Percentiles rank a stretch among this genome's conserved stretches.
phyloP scores from a whole-genome alignment of 2,329 filamentous ascomycete genomes.

The Lachnellula subtilissima region DNA sequence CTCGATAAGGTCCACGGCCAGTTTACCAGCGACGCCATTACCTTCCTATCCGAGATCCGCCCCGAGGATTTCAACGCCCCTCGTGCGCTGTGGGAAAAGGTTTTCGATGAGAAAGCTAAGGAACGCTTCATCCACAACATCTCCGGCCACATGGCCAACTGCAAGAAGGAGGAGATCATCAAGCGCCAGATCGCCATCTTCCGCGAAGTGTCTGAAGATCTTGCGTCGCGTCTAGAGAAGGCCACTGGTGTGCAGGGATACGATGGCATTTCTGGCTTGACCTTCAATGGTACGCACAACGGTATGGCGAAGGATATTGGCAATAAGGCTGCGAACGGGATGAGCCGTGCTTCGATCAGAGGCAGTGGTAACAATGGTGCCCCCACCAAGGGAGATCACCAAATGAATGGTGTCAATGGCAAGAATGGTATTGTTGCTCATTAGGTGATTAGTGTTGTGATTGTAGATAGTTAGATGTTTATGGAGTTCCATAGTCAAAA shows the following conservation, averaged over 20 bases:
- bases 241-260: conserved; percentile 58
- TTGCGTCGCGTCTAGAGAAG: conserved; percentile 56
- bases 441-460: neutral
- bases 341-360: conserved; percentile 33
- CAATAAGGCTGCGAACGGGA: conserved; percentile 47
- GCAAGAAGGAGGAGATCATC: conserved; percentile 53
- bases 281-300: conserved; percentile 58
- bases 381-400: conserved; percentile 29
- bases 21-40: conserved; percentile 39
- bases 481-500: too few relatives aligned
- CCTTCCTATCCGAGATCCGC: conserved; percentile 38
- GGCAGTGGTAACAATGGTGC: conserved; percentile 43
- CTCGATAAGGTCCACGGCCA: conserved; percentile 37
- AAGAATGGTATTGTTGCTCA: neutral
- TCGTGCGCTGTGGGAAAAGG: conserved; percentile 54
- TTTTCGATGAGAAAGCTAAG: conserved; percentile 53
- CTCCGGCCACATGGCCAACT: conserved; percentile 56
- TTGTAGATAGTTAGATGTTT: neutral
- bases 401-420: neutral
- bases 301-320: conserved; percentile 46
- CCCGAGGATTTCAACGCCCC: conserved; percentile 40
- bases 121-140: conserved; percentile 57
- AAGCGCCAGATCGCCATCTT: conserved; percentile 63
- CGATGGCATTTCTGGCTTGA: conserved; percentile 47
- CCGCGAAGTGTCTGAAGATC: conserved; percentile 55